Percentiles rank a stretch among this genome's conserved stretches.
phyloP scores from a whole-genome alignment of 2,329 filamentous ascomycete species.

The Penicillium rolfsii region DNA sequence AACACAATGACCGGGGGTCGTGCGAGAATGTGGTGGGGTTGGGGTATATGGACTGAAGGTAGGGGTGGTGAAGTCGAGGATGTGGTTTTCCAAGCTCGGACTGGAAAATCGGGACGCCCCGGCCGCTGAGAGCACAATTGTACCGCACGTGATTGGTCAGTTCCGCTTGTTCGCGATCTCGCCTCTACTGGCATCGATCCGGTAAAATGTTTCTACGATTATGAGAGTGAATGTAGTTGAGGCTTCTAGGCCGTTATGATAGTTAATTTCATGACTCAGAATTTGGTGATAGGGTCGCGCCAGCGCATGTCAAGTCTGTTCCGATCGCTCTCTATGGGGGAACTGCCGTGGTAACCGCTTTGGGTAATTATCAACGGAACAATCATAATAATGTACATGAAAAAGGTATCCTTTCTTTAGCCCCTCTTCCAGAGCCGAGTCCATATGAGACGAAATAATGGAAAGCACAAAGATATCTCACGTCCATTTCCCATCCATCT shows the following conservation, averaged over 20 bases:
- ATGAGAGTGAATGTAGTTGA: background rate
- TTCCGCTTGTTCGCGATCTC: slow-evolving; percentile 7
- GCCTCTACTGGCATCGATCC: background rate
- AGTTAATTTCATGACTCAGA: background rate
- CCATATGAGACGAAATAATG: background rate
- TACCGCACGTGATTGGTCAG: slow-evolving; percentile 46
- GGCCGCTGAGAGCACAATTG: slow-evolving; percentile 45
- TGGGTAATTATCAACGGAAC: slow-evolving; percentile 18
- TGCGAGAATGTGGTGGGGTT: slow-evolving; percentile 25
- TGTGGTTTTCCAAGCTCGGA: slow-evolving; percentile 43
- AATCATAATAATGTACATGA: slow-evolving; percentile 27
- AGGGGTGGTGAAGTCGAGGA: slow-evolving; percentile 38
- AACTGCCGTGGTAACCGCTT: slow-evolving; percentile 14
- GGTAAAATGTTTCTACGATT: background rate
- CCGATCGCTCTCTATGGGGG: slow-evolving; percentile 12
- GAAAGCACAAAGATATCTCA: background rate
- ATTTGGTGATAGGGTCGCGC: background rate
- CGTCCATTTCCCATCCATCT: background rate
- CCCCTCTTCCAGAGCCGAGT: background rate
- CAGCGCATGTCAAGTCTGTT: slow-evolving; percentile 8
- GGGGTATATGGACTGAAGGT: slow-evolving; percentile 25
- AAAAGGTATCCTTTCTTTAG: slow-evolving; percentile 6
- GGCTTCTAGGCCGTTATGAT: background rate
- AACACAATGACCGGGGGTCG: slow-evolving; percentile 33
- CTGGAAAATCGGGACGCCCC: slow-evolving; percentile 48